These are phyloP conservation scores for Scenedesmus sp. DNA, from an alignment of 163 green algal species.

Conservation along the genomic window DNA sequence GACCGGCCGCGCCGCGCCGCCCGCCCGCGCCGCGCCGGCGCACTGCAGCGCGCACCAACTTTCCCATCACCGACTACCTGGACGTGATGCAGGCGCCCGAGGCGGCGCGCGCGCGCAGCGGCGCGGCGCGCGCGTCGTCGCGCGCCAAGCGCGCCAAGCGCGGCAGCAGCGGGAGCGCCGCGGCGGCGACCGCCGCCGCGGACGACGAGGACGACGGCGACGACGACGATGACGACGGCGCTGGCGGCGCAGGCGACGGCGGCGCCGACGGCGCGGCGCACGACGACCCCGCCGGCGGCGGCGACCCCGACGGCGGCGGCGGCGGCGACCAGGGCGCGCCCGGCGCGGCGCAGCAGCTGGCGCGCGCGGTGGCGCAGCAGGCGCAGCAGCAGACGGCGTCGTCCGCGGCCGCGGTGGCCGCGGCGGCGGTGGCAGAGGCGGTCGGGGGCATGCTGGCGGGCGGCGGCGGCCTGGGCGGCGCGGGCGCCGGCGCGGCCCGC, in stretches of 20 bases:
- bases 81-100: conserved; percentile 39
- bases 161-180: neutral
- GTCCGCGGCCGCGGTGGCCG: neutral
- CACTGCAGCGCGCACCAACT: conserved; percentile 46
- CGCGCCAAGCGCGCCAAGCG: neutral
- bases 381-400: neutral
- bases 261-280: too few species aligned
- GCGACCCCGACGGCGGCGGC: too few species aligned
- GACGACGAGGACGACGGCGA: conserved; percentile 7
- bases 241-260: too few species aligned
- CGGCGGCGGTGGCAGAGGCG: neutral
- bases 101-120: neutral
- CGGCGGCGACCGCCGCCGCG: neutral
- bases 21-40: neutral
- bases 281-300: too few species aligned
- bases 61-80: conserved; percentile 46
- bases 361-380: too few species aligned
- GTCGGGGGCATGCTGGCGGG: neutral
- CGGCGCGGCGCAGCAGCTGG: too few species aligned
- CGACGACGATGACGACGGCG: neutral
- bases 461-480: neutral
- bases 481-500: neutral
- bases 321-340: too few species aligned
- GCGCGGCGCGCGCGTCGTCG: neutral
- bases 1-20: neutral